A percentile compares a stretch with the other conserved stretches of the same genome.
Conservation (phyloP, 2,329 filamentous ascomycete species). For the Ilyonectria sp. region DNA sequence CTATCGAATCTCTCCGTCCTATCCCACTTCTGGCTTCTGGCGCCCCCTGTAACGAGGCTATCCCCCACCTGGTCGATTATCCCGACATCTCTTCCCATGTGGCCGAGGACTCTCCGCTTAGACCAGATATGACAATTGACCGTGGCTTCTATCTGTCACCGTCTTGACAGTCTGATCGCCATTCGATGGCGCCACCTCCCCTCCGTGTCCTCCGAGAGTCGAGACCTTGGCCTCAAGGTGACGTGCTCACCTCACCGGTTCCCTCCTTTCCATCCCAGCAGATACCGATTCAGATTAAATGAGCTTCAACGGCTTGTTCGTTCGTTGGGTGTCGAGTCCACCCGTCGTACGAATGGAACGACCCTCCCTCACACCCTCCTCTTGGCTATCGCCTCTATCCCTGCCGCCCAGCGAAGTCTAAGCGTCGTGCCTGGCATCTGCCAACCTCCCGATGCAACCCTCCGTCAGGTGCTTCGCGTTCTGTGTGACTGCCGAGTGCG, state of each 20-base stretch:
- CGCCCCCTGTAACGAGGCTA: not conserved
- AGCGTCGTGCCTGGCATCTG: constrained; percentile 3
- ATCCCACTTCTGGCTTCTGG: not conserved
- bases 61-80: not conserved
- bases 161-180: not conserved
- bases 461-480: not conserved
- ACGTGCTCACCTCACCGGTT: not conserved
- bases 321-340: not conserved
- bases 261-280: not conserved
- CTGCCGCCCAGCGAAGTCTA: not conserved
- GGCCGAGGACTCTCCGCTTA: not conserved
- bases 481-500: not conserved
- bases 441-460: constrained; percentile 1
- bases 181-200: not conserved
- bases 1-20: not conserved
- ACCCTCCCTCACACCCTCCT: not conserved
- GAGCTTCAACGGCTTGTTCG: not conserved
- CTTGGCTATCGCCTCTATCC: not conserved
- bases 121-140: not conserved
- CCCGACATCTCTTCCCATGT: not conserved
- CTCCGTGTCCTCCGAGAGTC: not conserved
- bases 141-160: not conserved
- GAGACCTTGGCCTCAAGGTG: not conserved
- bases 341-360: not conserved
- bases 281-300: not conserved